Evolutionary conservation across 768 basidiomycete genomes (phyloP).

Genomic region (Solioccasus polychromus): DNA sequence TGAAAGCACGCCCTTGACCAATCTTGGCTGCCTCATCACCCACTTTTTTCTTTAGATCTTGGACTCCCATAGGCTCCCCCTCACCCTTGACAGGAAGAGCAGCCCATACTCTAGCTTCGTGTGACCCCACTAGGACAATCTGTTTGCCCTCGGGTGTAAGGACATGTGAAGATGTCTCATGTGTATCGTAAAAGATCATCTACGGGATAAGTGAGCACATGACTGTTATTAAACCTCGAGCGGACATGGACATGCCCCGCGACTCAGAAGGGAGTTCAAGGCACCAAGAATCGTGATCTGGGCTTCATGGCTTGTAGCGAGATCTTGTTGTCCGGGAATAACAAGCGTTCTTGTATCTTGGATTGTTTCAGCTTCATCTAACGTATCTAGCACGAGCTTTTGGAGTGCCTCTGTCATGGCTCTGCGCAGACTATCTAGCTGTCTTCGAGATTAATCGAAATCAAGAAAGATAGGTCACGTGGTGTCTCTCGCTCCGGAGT

Average conservation of each 20-base stretch:
- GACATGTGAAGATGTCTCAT: conserved; percentile 70
- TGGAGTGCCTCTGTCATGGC: conserved; percentile 78
- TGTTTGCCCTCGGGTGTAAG: conserved; percentile 81
- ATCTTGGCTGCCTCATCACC: conserved; percentile 90
- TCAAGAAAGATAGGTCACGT: conserved; percentile 12
- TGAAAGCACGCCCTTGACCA: conserved; percentile 95
- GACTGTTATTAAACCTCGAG: conserved; percentile 3
- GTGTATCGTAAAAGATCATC: conserved; percentile 83
- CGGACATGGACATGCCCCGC: conserved; percentile 57
- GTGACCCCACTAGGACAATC: conserved; percentile 80
- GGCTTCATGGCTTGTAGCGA: conserved; percentile 65
- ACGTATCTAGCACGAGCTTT: conserved; percentile 70
- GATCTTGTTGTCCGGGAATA: conserved; percentile 58
- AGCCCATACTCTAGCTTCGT: conserved; percentile 93
- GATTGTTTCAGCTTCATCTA: conserved; percentile 55
- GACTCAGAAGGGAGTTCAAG: conserved; percentile 83
- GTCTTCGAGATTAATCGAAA: background rate
- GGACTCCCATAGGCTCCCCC: conserved; percentile 61
- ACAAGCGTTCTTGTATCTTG: conserved; percentile 66
- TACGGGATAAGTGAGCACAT: conserved; percentile 30
- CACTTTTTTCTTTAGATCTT: conserved; percentile 68
- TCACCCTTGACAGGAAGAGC: conserved; percentile 72
- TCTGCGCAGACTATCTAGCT: conserved; percentile 2
- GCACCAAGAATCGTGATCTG: conserved; percentile 87
- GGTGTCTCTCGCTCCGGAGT: background rate